Evolutionary conservation across 1,284 basidiomycete genomes (phyloP).

Genomic region (Wallemia mellicola): DNA sequence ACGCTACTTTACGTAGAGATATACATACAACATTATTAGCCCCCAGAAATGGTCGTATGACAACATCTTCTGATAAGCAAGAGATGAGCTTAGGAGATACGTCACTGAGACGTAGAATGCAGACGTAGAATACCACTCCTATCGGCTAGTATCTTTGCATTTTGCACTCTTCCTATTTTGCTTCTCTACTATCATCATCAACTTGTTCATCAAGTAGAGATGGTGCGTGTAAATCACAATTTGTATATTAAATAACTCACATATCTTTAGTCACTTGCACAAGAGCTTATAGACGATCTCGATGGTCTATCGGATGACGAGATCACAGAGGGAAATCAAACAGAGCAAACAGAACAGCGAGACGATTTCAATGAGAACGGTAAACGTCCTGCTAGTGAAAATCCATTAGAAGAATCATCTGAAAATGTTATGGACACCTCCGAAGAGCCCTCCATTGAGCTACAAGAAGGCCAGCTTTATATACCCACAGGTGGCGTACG

Average conservation of each 20-base stretch:
- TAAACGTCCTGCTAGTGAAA: slow-evolving; percentile 4
- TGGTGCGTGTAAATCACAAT: too few relatives aligned
- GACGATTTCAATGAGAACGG: slow-evolving; percentile 6
- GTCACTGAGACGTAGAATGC: not conserved
- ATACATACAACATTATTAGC: too few relatives aligned
- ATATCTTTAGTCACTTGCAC: slow-evolving; percentile 16
- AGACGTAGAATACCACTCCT: not conserved
- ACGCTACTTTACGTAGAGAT: too few relatives aligned
- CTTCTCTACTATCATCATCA: not conserved
- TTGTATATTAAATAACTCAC: not conserved
- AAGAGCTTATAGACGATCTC: slow-evolving; percentile 17
- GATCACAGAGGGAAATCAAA: slow-evolving; percentile 7
- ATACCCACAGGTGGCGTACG: slow-evolving; percentile 65
- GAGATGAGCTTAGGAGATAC: not conserved
- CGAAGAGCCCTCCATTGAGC: slow-evolving; percentile 11
- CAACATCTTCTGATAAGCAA: not conserved
- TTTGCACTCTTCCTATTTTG: not conserved
- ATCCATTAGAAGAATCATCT: slow-evolving; percentile 16
- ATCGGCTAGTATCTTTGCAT: not conserved
- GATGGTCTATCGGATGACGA: slow-evolving; percentile 17
- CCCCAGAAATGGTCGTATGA: too few relatives aligned
- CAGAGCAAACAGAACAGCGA: slow-evolving; percentile 6
- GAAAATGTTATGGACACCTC: too few relatives aligned
- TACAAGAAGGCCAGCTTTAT: slow-evolving; percentile 19
- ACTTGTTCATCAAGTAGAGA: not conserved